Percentiles rank a stretch among this genome's conserved stretches.
phyloP scores from a whole-genome alignment of 805 yeast genomes.

The Saccharomycopsis malanga region DNA sequence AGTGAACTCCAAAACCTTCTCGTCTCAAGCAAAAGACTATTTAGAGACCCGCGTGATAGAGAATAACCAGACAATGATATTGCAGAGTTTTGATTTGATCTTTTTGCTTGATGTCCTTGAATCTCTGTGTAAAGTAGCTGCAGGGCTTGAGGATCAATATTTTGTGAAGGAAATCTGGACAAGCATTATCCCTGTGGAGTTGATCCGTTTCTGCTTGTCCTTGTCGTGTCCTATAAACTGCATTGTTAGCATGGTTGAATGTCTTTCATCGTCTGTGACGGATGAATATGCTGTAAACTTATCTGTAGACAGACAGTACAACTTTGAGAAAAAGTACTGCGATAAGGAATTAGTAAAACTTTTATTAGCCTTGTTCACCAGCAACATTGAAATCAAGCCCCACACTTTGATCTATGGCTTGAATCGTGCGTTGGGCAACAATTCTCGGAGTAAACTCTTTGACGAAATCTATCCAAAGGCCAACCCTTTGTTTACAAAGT shows the following conservation, averaged over 20 bases:
- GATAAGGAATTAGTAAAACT: slow-evolving; percentile 26
- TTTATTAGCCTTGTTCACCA: slow-evolving; percentile 33
- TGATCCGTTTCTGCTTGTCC: slow-evolving; percentile 18
- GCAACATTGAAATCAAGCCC: slow-evolving; percentile 35
- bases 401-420: slow-evolving; percentile 46
- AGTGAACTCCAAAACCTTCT: slow-evolving; percentile 15
- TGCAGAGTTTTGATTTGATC: slow-evolving; percentile 8
- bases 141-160: slow-evolving; percentile 3
- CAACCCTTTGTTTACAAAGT: slow-evolving; percentile 17
- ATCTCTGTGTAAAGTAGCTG: slow-evolving; percentile 11
- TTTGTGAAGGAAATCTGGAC: slow-evolving; percentile 16
- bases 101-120: slow-evolving; percentile 20
- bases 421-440: slow-evolving; percentile 48
- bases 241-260: slow-evolving; percentile 12
- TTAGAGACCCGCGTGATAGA: slow-evolving; percentile 2
- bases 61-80: slow-evolving; percentile 12
- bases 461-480: slow-evolving; percentile 36
- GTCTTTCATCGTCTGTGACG: slow-evolving; percentile 8
- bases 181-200: slow-evolving; percentile 6
- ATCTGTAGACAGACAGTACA: slow-evolving; percentile 20
- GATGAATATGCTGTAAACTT: slow-evolving; percentile 27
- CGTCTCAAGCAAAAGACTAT: slow-evolving; percentile 9
- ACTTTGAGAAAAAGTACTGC: slow-evolving; percentile 3
- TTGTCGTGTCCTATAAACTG: slow-evolving; percentile 15
- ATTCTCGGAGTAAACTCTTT: slow-evolving; percentile 36